Conservation (phyloP, 345 rosid species). For the Eutrema yunnanense region DNA sequence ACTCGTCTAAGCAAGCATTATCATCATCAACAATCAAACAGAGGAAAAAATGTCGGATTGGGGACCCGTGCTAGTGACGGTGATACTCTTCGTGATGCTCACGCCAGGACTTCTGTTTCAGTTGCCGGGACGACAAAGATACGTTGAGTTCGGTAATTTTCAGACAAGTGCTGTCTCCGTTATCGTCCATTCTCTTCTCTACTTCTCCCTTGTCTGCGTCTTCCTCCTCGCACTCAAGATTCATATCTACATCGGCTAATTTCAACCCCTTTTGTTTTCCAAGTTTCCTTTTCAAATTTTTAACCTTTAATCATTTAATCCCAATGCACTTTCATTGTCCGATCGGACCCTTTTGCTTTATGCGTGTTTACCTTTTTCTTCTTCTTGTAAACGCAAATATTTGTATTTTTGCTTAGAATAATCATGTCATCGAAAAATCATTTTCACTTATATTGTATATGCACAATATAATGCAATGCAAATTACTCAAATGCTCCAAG, state of each 20-base stretch:
- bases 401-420: not conserved
- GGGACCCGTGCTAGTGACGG: constrained; percentile 70
- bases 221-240: constrained; percentile 54
- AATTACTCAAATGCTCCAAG: not conserved
- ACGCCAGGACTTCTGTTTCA: constrained; percentile 71
- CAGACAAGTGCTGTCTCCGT: constrained; percentile 62
- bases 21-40: not conserved
- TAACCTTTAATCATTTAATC: too few species aligned
- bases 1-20: constrained; percentile 11
- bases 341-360: constrained; percentile 9
- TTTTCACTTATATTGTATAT: not conserved
- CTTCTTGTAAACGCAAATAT: constrained; percentile 8
- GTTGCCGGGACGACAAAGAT: constrained; percentile 50
- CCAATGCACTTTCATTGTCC: not conserved
- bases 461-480: not conserved
- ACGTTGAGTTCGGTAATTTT: constrained; percentile 60
- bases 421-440: too few species aligned
- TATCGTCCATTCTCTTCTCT: constrained; percentile 54
- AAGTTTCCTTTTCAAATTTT: not conserved
- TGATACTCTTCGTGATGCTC: constrained; percentile 60
- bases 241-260: constrained; percentile 46
- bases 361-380: not conserved
- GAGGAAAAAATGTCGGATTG: constrained; percentile 55
- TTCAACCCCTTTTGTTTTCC: not conserved
- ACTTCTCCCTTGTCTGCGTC: constrained; percentile 50